phyloP scores from a whole-genome alignment of 176 grass and related monocot species.

The Carex parvula region DNA sequence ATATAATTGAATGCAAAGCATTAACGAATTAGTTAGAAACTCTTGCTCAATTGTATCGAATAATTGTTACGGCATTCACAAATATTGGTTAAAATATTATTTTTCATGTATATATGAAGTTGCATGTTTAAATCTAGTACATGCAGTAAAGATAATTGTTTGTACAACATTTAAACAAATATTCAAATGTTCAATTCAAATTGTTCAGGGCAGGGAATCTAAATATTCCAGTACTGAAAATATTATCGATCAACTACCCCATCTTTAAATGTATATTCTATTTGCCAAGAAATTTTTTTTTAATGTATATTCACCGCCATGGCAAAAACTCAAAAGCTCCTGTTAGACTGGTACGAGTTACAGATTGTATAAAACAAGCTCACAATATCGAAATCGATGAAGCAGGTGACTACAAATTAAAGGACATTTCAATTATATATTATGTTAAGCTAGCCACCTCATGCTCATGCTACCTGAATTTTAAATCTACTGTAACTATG shows the following conservation, averaged over 20 bases:
- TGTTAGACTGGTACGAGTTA: not conserved
- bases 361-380: not conserved
- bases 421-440: not conserved
- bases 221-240: not conserved
- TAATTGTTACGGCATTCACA: not conserved
- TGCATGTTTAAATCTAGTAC: not conserved
- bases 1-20: not conserved
- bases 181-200: not conserved
- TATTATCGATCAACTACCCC: not conserved
- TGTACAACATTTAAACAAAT: not conserved
- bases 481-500: not conserved
- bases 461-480: not conserved
- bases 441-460: not conserved
- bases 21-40: not conserved
- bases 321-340: not conserved
- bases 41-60: not conserved
- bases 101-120: not conserved
- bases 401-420: not conserved
- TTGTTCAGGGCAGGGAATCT: not conserved
- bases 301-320: not conserved
- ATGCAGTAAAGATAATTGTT: not conserved
- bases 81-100: not conserved
- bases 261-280: not conserved
- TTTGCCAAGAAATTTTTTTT: too few species aligned
- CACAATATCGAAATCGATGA: not conserved